A percentile compares a stretch with the other conserved stretches of the same genome.
Conservation (phyloP, 768 basidiomycete genomes). For the Leucogyrophana mollusca region DNA sequence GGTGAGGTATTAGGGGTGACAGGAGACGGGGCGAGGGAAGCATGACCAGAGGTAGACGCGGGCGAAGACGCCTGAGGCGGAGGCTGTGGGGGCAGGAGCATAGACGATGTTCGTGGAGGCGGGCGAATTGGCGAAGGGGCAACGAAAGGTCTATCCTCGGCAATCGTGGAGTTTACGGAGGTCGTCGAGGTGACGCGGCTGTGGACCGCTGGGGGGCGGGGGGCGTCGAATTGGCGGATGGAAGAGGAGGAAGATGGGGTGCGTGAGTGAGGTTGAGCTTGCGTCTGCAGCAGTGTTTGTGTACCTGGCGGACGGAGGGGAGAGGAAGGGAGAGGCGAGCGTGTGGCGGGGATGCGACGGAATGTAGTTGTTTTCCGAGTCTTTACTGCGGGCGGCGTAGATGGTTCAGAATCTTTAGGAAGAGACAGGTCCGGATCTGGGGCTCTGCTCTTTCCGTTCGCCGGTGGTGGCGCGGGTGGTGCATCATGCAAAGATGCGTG, state of each 20-base stretch:
- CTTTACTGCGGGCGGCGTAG: constrained; percentile 4
- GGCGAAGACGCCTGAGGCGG: constrained; percentile 12
- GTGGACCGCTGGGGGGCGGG: constrained; percentile 26
- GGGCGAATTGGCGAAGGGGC: constrained; percentile 6
- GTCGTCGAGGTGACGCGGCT: constrained; percentile 32
- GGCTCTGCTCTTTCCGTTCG: constrained; percentile 12
- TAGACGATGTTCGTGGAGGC: constrained; percentile 7
- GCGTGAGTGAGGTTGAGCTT: constrained; percentile 10
- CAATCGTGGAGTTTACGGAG: constrained; percentile 17
- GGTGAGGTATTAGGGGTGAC: constrained; percentile 16
- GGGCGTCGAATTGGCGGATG: constrained; percentile 22
- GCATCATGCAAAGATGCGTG: constrained; percentile 3
- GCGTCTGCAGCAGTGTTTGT: no score
- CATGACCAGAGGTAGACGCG: constrained; percentile 12
- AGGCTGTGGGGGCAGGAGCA: constrained; percentile 10
- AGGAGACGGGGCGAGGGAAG: background rate
- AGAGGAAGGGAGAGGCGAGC: constrained; percentile 28
- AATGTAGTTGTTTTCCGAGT: constrained; percentile 42
- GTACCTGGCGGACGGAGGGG: constrained; percentile 31
- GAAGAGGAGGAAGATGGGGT: constrained; percentile 18
- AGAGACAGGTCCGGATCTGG: constrained; percentile 2
- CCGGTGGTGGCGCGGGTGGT: background rate
- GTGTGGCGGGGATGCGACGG: constrained; percentile 42
- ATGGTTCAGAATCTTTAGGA: constrained; percentile 10
- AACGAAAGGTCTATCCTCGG: constrained; percentile 10